phyloP scores from a whole-genome alignment of 1,284 basidiomycete genomes.

The Xerocomus nothofagi region DNA sequence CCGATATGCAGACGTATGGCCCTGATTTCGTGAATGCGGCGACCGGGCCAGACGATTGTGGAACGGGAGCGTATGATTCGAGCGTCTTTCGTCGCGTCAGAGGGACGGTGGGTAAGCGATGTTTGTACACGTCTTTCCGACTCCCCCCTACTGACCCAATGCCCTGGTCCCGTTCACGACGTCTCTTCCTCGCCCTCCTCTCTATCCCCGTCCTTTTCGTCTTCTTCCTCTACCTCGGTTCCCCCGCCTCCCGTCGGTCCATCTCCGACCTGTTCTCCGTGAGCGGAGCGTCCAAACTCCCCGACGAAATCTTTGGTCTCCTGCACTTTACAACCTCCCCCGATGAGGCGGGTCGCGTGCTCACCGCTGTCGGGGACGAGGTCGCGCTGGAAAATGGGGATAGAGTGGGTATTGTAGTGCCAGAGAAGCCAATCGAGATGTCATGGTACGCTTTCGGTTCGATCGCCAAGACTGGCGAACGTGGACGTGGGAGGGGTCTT shows the following conservation, averaged over 20 bases:
- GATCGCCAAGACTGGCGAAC: not conserved
- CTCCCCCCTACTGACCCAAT: conserved; percentile 9
- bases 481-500: not conserved
- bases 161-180: conserved; percentile 43
- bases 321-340: conserved; percentile 59
- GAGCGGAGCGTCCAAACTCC: conserved; percentile 30
- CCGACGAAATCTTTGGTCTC: conserved; percentile 64
- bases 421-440: conserved; percentile 46
- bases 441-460: conserved; percentile 45
- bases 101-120: no score
- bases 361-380: conserved; percentile 4
- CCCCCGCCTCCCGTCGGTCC: conserved; percentile 38
- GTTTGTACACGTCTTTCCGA: no score
- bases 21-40: no score
- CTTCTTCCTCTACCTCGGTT: conserved; percentile 29
- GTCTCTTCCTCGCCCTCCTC: conserved; percentile 38
- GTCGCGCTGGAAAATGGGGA: conserved; percentile 33
- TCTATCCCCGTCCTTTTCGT: conserved; percentile 31
- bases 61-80: no score
- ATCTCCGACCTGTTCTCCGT: conserved; percentile 36
- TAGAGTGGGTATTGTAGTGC: conserved; percentile 43
- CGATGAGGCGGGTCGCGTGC: conserved; percentile 27
- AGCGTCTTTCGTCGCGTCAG: no score
- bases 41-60: no score
- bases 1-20: no score